A percentile compares a stretch with the other conserved stretches of the same genome.
Evolutionary conservation across 306 rosid genomes (phyloP).

Genomic region (Luffa aegyptiaca): DNA sequence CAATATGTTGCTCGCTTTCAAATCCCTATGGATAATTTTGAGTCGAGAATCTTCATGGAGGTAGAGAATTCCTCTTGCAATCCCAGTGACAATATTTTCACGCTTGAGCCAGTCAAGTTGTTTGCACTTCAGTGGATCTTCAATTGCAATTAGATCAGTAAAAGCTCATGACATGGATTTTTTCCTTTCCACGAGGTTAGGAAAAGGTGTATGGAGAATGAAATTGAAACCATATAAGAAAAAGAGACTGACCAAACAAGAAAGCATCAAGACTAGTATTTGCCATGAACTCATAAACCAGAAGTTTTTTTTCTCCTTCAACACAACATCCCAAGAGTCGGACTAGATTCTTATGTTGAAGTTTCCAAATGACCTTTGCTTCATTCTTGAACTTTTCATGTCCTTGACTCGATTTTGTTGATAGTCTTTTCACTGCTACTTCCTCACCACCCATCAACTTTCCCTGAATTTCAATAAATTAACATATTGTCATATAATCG

Average conservation of each 20-base stretch:
- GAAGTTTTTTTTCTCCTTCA: slow-evolving; percentile 28
- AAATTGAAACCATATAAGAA: background rate
- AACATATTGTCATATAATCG: background rate
- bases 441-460: slow-evolving; percentile 15
- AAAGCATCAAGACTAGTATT: slow-evolving; percentile 38
- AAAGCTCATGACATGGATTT: background rate
- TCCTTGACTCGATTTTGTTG: slow-evolving; percentile 29
- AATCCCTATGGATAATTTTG: background rate
- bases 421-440: slow-evolving; percentile 37
- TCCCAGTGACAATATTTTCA: slow-evolving; percentile 20
- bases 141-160: background rate
- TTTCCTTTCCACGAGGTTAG: background rate
- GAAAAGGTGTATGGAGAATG: background rate
- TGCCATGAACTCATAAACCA: slow-evolving; percentile 37
- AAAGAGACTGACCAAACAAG: slow-evolving; percentile 29
- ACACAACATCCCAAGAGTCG: slow-evolving; percentile 38
- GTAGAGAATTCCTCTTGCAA: slow-evolving; percentile 21
- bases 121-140: slow-evolving; percentile 13
- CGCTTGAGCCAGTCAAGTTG: slow-evolving; percentile 29
- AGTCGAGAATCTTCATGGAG: slow-evolving; percentile 23
- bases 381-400: slow-evolving; percentile 38
- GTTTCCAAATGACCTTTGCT: slow-evolving; percentile 33
- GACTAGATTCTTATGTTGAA: slow-evolving; percentile 40
- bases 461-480: slow-evolving; percentile 15
- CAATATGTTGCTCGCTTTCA: background rate